Percentiles rank a stretch among this genome's conserved stretches.
phyloP scores from a whole-genome alignment of 352 stramenopile genomes.

The Phytophthora sp. region DNA sequence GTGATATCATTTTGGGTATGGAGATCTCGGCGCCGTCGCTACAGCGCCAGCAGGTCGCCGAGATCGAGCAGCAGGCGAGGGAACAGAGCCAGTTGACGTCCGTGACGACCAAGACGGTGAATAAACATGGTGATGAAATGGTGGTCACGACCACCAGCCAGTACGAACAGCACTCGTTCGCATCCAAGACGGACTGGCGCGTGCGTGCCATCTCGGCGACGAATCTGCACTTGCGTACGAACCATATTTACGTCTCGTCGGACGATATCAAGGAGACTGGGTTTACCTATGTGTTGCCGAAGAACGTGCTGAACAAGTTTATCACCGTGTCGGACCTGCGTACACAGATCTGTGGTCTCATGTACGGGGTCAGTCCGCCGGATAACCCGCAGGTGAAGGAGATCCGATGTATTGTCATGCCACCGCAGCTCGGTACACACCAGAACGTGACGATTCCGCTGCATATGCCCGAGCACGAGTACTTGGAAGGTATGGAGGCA shows the following conservation, averaged over 20 bases:
- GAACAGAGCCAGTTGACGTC: slow-evolving; percentile 98
- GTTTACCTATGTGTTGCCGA: slow-evolving; percentile 99
- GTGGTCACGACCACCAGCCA: slow-evolving; percentile 99
- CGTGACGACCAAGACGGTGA: slow-evolving; percentile 99
- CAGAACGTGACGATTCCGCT: slow-evolving; percentile 98
- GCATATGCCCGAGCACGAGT: slow-evolving; percentile 95
- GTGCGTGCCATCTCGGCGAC: slow-evolving; percentile 98
- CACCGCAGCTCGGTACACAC: slow-evolving; percentile 98
- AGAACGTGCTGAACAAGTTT: slow-evolving; percentile 99
- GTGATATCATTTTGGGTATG: slow-evolving; percentile 99
- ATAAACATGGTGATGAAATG: slow-evolving; percentile 99
- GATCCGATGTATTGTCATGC: slow-evolving; percentile 99
- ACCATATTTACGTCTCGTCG: slow-evolving; percentile 99
- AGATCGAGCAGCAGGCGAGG: slow-evolving; percentile 99
- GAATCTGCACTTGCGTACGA: slow-evolving; percentile 98
- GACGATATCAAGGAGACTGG: slow-evolving; percentile 98
- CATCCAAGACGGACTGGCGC: slow-evolving; percentile 99
- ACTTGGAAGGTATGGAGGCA: slow-evolving; percentile 97
- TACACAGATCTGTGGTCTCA: slow-evolving; percentile 98
- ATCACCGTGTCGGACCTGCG: slow-evolving; percentile 98
- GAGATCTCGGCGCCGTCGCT: slow-evolving; percentile 99
- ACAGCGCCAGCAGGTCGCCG: slow-evolving; percentile 99
- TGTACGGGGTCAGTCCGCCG: slow-evolving; percentile 98
- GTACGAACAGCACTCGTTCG: slow-evolving; percentile 99
- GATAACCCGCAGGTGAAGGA: slow-evolving; percentile 99